These are phyloP conservation scores for Luffa aegyptiaca DNA, from an alignment of 306 rosid species.

Conservation along the genomic window DNA sequence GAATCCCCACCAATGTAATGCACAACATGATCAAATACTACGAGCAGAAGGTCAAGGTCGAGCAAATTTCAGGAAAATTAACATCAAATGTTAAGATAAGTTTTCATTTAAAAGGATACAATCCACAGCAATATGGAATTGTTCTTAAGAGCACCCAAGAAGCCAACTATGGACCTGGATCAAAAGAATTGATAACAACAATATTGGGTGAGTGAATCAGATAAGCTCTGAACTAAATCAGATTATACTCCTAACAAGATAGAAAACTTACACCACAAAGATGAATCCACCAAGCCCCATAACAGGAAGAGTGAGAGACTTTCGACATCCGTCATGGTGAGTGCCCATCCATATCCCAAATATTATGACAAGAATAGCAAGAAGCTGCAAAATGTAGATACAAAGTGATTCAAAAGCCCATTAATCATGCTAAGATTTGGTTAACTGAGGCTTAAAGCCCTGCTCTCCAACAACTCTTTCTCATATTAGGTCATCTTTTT, in stretches of 20 bases:
- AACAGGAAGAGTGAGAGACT: slow-evolving; percentile 76
- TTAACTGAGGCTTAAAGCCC: not conserved
- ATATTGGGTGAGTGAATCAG: not conserved
- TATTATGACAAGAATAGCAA: slow-evolving; percentile 55
- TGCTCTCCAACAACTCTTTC: not conserved
- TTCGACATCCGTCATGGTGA: slow-evolving; percentile 74
- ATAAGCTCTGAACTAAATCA: not conserved
- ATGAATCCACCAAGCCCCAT: slow-evolving; percentile 71
- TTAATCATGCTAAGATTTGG: not conserved
- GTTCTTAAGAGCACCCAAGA: slow-evolving; percentile 78
- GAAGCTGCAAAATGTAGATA: slow-evolving; percentile 39
- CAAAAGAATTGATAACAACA: slow-evolving; percentile 4
- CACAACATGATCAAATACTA: slow-evolving; percentile 76
- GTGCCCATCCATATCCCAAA: slow-evolving; percentile 92
- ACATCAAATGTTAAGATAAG: not conserved
- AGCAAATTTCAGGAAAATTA: not conserved
- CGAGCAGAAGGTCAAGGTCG: slow-evolving; percentile 49
- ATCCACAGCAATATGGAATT: slow-evolving; percentile 66
- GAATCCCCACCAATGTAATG: slow-evolving; percentile 64
- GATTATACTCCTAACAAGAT: not conserved
- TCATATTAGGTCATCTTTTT: not conserved
- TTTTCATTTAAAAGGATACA: slow-evolving; percentile 48
- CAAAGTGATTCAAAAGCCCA: not conserved
- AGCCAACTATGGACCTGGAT: slow-evolving; percentile 75
- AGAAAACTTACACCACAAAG: slow-evolving; percentile 51